Base-by-base conservation (phyloP, 768 basidiomycete species). In the Phylloporus scabripes region DNA sequence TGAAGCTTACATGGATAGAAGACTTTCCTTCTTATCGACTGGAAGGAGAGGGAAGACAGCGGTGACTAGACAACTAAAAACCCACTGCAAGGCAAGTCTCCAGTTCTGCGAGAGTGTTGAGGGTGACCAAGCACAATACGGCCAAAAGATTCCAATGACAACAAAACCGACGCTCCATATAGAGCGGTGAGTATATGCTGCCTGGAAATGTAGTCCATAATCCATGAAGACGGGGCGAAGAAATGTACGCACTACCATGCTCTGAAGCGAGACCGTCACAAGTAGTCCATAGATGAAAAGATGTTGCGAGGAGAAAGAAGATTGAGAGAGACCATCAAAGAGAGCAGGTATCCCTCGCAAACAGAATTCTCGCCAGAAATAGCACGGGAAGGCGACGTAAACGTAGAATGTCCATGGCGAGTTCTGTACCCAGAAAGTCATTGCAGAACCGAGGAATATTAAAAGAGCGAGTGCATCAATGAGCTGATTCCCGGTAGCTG, bases 401-500 rank as follows among this genome's bases (percentile, higher is more conserved):
- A 87, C 49, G 60, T 85, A 91, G 58, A 88, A 87, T 4, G 81
- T 80, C 76, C 74, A 78, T 0, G 88, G 85, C 0, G 82, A 80
- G 20, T 64, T 69, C 59, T 91, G 86, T n/a, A 82, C 37, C 33
- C 70, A 71, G 60, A 90, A 88, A 10, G 76, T 58, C 0, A 45
- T 49, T 70, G 76, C 81, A 46, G 76, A 79, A 14, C 49, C 57
- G 7, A 59, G 41, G 33, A 72, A 56, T 2, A 60, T 63, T 8
- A 67, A 21, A 7, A 77, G 37, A 3, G 67, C 57, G 42, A 42
- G 57, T 17, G 31, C 53, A 51, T 57, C 69, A 59, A 55, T 53
- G 4, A 32, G 15, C 21, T 31, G 1, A 11, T 34, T 29, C 15
- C 20, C 42, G 31, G 34, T 14, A 23, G 33, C 18, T 31, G 42